These are phyloP conservation scores for Pisolithus tinctorius DNA, from an alignment of 768 basidiomycete genomes.

Conservation along the genomic window DNA sequence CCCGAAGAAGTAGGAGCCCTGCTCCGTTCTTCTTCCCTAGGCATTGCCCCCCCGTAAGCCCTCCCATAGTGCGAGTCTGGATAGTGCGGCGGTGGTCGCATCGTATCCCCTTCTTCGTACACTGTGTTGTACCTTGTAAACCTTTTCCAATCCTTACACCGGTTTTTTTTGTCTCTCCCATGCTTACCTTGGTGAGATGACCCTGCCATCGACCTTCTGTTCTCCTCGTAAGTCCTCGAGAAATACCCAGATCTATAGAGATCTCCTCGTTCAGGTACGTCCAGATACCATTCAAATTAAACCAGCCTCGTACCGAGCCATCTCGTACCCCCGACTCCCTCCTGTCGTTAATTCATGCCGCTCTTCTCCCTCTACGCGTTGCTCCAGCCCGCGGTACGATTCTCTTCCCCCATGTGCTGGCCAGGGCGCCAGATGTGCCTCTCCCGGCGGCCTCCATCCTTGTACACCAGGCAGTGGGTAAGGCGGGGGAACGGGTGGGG, in stretches of 20 bases:
- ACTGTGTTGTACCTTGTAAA: slow-evolving; percentile 15
- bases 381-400: slow-evolving; percentile 2
- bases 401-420: slow-evolving; percentile 12
- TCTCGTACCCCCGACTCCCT: slow-evolving; percentile 19
- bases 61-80: slow-evolving; percentile 18
- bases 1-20: slow-evolving; percentile 17
- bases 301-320: slow-evolving; percentile 10
- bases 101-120: slow-evolving; percentile 10
- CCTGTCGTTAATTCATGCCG: slow-evolving; percentile 12
- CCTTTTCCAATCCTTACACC: slow-evolving; percentile 4
- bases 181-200: slow-evolving; percentile 17
- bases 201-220: slow-evolving; percentile 3
- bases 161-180: neutral
- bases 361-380: slow-evolving; percentile 15
- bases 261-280: neutral
- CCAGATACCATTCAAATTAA: slow-evolving; percentile 3
- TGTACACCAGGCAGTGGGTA: slow-evolving; percentile 9
- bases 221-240: slow-evolving; percentile 5
- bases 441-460: slow-evolving; percentile 39
- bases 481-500: slow-evolving; percentile 19
- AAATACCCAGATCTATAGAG: neutral
- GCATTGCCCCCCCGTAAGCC: slow-evolving; percentile 20
- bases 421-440: slow-evolving; percentile 37
- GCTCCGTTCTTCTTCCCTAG: slow-evolving; percentile 19
- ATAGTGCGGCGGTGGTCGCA: slow-evolving; percentile 11